Conservation (phyloP, 1,284 basidiomycete species). For the Trichosporon sp. region DNA sequence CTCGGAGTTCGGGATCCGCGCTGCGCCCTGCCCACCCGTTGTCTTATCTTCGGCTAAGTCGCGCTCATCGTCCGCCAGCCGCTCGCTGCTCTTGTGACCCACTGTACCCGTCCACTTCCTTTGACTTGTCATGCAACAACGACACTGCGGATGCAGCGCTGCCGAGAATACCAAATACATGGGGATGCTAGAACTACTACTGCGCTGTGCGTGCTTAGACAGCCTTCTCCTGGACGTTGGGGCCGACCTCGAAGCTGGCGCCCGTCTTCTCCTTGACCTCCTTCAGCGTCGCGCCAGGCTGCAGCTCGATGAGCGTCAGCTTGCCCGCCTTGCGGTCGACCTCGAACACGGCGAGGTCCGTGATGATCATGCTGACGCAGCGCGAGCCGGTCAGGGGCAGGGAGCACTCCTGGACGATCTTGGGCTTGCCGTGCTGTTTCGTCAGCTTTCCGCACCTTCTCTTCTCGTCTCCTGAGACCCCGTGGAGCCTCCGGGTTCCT, state of each 20-base stretch:
- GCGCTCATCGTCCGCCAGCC: too few species aligned
- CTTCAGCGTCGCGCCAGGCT: conserved; percentile 73
- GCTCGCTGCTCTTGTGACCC: too few species aligned
- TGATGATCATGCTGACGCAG: conserved; percentile 84
- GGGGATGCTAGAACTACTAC: neutral
- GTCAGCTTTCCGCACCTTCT: conserved; percentile 47
- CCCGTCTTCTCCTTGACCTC: conserved; percentile 81
- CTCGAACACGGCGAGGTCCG: conserved; percentile 75
- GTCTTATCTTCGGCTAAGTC: conserved; percentile 3
- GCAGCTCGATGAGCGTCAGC: conserved; percentile 73
- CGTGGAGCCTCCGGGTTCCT: too few species aligned
- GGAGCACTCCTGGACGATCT: conserved; percentile 76
- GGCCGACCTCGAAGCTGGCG: conserved; percentile 60
- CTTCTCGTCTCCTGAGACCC: neutral
- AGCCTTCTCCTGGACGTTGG: conserved; percentile 6
- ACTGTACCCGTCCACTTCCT: neutral
- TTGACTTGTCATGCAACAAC: neutral
- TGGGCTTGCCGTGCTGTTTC: conserved; percentile 84
- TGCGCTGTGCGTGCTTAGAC: neutral
- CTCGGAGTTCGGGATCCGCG: neutral
- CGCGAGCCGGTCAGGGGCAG: conserved; percentile 83
- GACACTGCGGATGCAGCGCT: neutral
- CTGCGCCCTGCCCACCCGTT: neutral
- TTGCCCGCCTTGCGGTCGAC: conserved; percentile 71
- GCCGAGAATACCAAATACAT: conserved; percentile 7